phyloP scores from a whole-genome alignment of 495 filamentous ascomycete species.

The Aspergillus nanangensis region DNA sequence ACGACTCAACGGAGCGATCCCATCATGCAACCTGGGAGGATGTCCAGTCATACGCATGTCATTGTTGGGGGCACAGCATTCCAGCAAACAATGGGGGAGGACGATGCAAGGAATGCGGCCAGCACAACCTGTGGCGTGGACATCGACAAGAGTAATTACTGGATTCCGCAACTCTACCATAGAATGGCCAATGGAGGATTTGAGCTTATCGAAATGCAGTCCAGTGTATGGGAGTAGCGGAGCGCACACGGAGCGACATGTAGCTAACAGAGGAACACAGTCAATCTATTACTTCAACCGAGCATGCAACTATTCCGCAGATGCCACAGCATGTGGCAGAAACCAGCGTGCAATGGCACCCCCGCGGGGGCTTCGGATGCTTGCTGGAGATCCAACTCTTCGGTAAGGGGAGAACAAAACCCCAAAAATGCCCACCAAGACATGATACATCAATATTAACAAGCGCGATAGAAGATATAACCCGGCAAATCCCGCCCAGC shows the following conservation, averaged over 20 bases:
- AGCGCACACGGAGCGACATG: too few species aligned
- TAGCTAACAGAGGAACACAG: conserved; percentile 5
- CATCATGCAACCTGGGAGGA: conserved; percentile 53
- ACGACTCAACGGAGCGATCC: conserved; percentile 52
- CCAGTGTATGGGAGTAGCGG: conserved; percentile 13
- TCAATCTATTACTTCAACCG: conserved; percentile 22
- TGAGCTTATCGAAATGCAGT: conserved; percentile 14
- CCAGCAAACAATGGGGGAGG: conserved; percentile 53
- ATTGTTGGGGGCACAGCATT: conserved; percentile 75
- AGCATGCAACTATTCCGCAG: conserved; percentile 17
- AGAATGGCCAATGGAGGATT: conserved; percentile 56
- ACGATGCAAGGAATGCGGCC: conserved; percentile 50
- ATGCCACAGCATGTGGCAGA: conserved; percentile 5
- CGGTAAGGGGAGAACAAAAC: conserved; percentile 11
- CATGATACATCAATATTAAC: too few species aligned
- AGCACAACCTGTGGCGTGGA: conserved; percentile 64
- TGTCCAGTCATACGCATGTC: conserved; percentile 63
- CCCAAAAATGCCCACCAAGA: too few species aligned
- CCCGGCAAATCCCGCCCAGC: conserved; percentile 15
- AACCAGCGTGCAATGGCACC: conserved; percentile 11
- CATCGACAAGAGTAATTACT: conserved; percentile 72
- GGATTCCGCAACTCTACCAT: conserved; percentile 71
- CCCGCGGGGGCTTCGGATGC: conserved; percentile 67
- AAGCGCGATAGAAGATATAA: conserved; percentile 13
- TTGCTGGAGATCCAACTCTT: conserved; percentile 55